Evolutionary conservation across 73 alveolate species (phyloP).

Genomic region (Paramecium sexaurelia): DNA sequence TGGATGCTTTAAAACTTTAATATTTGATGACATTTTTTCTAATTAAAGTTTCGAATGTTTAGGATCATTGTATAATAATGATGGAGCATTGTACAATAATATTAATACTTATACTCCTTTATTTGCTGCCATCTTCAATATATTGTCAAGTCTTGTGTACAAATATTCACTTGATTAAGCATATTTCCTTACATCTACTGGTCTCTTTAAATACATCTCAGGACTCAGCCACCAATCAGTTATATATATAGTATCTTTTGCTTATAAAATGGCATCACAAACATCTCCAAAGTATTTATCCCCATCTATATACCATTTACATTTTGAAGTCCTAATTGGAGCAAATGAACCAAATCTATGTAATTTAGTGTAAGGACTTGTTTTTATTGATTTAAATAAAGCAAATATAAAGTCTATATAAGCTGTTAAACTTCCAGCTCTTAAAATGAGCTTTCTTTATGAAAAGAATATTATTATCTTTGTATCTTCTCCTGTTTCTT

Average conservation of each 20-base stretch:
- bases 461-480: constrained; percentile 58
- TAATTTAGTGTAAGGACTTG: constrained; percentile 49
- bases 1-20: constrained; percentile 87
- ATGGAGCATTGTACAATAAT: constrained; percentile 76
- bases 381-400: constrained; percentile 18
- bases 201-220: constrained; percentile 85
- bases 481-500: constrained; percentile 57
- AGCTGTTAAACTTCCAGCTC: not conserved
- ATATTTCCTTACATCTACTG: constrained; percentile 56
- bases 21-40: constrained; percentile 82
- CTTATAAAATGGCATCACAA: constrained; percentile 68
- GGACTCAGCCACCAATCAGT: constrained; percentile 99
- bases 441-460: constrained; percentile 31
- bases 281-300: constrained; percentile 64
- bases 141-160: constrained; percentile 30
- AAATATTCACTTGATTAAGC: not conserved
- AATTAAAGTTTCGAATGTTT: constrained; percentile 74
- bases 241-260: constrained; percentile 84
- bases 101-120: constrained; percentile 88
- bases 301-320: constrained; percentile 77
- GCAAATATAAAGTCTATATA: constrained; percentile 56
- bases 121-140: constrained; percentile 24
- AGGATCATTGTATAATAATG: constrained; percentile 76
- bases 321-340: constrained; percentile 57
- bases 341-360: constrained; percentile 69